A percentile compares a stretch with the other conserved stretches of the same genome.
phyloP scores from a whole-genome alignment of 2,329 filamentous ascomycete species.

The Cladorrhinum sp. region DNA sequence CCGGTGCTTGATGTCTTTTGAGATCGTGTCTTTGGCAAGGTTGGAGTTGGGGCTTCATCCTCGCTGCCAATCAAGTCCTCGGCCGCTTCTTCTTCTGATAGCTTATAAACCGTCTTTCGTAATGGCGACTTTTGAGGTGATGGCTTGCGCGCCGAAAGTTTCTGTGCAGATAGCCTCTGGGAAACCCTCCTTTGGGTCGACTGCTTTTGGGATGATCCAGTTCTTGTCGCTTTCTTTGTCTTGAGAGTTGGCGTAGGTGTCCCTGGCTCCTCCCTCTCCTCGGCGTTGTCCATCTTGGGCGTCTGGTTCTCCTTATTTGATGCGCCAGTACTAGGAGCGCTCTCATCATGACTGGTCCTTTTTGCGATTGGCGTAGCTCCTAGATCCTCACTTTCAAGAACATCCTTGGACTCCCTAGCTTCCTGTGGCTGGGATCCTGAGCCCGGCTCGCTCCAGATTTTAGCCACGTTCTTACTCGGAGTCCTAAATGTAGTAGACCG shows the following conservation, averaged over 20 bases:
- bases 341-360: background rate
- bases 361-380: background rate
- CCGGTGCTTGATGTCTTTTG: background rate
- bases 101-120: background rate
- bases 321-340: conserved; percentile 3
- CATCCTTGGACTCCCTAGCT: background rate
- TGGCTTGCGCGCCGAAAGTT: background rate
- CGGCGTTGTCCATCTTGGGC: background rate
- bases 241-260: conserved; percentile 17
- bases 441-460: conserved; percentile 3
- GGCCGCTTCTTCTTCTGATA: conserved; percentile 1
- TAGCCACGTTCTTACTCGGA: background rate
- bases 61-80: conserved; percentile 19
- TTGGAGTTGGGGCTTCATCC: conserved; percentile 10
- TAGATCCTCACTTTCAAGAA: background rate
- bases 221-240: background rate
- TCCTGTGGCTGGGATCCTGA: background rate
- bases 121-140: background rate
- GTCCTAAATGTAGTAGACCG: conserved; percentile 24
- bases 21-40: conserved; percentile 8
- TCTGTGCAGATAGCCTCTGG: background rate
- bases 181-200: conserved; percentile 2
- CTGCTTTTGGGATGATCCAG: conserved; percentile 3
- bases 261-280: conserved; percentile 10
- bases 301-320: conserved; percentile 24